Percentiles rank a stretch among this genome's conserved stretches.
These are phyloP conservation scores for Trichoderma lentiforme DNA, from an alignment of 2,329 filamentous ascomycete species.

Conservation along the genomic window DNA sequence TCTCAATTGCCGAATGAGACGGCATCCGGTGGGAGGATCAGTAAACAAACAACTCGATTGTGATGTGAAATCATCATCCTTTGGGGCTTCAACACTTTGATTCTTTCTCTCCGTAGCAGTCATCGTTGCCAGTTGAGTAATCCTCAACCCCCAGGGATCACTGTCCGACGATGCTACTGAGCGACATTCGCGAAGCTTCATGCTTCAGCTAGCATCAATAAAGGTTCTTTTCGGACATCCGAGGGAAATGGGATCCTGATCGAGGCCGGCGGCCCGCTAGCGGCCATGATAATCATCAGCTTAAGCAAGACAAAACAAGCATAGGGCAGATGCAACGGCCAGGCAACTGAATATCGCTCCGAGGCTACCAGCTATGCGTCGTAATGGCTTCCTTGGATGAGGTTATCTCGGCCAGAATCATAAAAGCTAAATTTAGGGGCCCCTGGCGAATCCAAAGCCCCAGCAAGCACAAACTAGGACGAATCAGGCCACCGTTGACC, in stretches of 20 bases:
- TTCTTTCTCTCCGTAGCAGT: not conserved
- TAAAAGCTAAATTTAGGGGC: not conserved
- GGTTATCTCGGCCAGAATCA: not conserved
- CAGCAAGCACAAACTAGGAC: not conserved
- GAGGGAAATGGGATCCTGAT: not conserved
- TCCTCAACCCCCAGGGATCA: not conserved
- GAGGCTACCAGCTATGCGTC: not conserved
- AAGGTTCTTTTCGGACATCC: not conserved
- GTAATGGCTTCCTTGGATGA: not conserved
- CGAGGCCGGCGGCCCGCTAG: constrained; percentile 8
- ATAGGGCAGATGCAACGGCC: not conserved
- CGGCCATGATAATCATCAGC: not conserved
- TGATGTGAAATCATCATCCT: not conserved
- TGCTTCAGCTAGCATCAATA: not conserved
- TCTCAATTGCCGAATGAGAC: not conserved
- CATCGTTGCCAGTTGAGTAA: not conserved
- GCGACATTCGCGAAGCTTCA: not conserved
- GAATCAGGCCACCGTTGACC: not conserved
- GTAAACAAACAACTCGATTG: not conserved
- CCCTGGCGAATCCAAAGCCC: not conserved
- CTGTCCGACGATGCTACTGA: not conserved
- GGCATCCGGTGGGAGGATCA: not conserved
- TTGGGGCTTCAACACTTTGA: constrained; percentile 7
- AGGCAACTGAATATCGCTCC: not conserved
- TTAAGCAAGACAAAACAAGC: not conserved